Base-by-base conservation (phyloP, 129 eudicot genomes). In the Centella asiatica region DNA sequence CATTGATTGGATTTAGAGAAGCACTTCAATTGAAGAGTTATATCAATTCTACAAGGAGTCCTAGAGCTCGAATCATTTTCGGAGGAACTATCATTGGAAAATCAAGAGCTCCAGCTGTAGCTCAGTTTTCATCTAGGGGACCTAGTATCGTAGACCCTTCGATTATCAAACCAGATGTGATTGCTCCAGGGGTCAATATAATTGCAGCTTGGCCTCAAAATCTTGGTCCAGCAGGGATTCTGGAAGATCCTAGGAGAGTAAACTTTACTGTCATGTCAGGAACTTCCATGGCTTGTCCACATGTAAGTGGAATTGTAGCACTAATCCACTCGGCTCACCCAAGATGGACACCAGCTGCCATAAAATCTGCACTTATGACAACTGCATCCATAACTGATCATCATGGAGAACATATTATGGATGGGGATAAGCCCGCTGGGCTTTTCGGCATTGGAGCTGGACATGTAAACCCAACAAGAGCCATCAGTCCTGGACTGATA, bases 171-270 rank as follows among this genome's bases (percentile, higher is more conserved):
- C 99, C 99, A 3, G 99, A 93, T 36, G 54, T 93, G 53, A 85
- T 87, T 15, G 99, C 96, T 25, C 99, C 99, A 6, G 99, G 99
- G 15, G 96, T 93, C 37, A 93, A 93, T 73, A 85, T 93, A 2
- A 69, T 93, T 12, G 99, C 95, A 0, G 99, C 99, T 13, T 93
- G 99, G 99, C 99, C 96, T 1, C 96, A 93, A 68, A 93, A 87
- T 72, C 47, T 93, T 46, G 92, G 96, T 13, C 96, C 99, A 14
- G 66, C 88, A 0, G 92, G 83, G 65, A 85, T 92, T 63, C 78
- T 84, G 0, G 85, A 81, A 73, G 99, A 92, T 80, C 68, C 86
- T 65, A 82, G 99, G 76, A 84, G 95, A 54, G 96, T 76, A 46
- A 85, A 92, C 78, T 92, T 92, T 47, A 87, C 84, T 19, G 81